Conservation (phyloP, 345 rosid genomes). For the Salix purpurea region DNA sequence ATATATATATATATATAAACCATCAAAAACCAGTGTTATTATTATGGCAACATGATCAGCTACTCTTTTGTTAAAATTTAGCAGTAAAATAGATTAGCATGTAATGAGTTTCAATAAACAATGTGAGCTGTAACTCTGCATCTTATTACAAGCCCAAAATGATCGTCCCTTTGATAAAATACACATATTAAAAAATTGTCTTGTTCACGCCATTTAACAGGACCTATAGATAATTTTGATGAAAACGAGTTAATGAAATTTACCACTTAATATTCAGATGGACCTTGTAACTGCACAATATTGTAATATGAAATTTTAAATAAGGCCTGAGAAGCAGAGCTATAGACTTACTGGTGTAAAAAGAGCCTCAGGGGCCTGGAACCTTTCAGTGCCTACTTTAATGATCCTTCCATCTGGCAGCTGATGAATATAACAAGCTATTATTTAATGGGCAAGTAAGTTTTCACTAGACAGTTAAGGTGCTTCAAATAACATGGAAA, state of each 20-base stretch:
- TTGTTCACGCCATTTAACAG: background rate
- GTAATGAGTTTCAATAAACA: background rate
- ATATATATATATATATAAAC: background rate
- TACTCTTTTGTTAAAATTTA: background rate
- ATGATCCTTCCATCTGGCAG: constrained; percentile 95
- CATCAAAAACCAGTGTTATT: background rate
- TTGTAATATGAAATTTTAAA: background rate
- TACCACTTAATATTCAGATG: background rate
- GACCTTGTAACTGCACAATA: background rate
- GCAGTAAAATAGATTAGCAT: background rate
- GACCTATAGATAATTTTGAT: background rate
- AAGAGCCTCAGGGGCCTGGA: constrained; percentile 98
- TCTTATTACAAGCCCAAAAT: background rate
- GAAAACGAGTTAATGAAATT: background rate
- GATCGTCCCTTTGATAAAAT: background rate
- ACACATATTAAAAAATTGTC: background rate
- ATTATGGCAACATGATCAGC: background rate
- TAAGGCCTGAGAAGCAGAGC: background rate
- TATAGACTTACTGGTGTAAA: constrained; percentile 75
- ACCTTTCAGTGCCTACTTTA: constrained; percentile 98
- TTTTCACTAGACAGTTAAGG: too few relatives aligned
- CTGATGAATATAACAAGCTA: constrained; percentile 36
- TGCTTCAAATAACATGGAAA: background rate
- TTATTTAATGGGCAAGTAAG: background rate
- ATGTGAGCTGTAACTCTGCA: background rate